Conservation (phyloP, 768 basidiomycete genomes). For the Cyclocybe cylindracea region DNA sequence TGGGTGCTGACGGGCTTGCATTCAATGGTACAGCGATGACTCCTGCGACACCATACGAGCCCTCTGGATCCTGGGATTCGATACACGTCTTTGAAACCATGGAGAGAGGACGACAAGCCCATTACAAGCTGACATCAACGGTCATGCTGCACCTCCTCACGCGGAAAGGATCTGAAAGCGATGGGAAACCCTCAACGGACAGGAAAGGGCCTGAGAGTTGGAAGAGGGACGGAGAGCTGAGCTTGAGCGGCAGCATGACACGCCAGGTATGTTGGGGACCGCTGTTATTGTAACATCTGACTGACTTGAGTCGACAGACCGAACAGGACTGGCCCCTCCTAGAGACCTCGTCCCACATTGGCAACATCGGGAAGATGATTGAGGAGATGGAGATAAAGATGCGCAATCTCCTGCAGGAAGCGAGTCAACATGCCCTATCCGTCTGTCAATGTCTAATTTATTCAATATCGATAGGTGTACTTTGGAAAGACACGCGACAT, state of each 20-base stretch:
- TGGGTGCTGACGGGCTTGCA: too few relatives aligned
- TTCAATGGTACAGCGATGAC: slow-evolving; percentile 52
- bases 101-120: slow-evolving; percentile 90
- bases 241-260: slow-evolving; percentile 95
- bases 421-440: slow-evolving; percentile 24
- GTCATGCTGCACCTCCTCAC: slow-evolving; percentile 92
- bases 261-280: slow-evolving; percentile 66
- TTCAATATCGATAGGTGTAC: slow-evolving; percentile 60
- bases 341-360: slow-evolving; percentile 81
- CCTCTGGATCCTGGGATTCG: slow-evolving; percentile 94
- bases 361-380: slow-evolving; percentile 92
- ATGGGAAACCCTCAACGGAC: slow-evolving; percentile 38
- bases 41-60: slow-evolving; percentile 54
- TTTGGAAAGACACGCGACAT: slow-evolving; percentile 97
- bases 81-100: slow-evolving; percentile 96
- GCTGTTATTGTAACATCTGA: background rate
- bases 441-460: slow-evolving; percentile 2
- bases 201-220: slow-evolving; percentile 40
- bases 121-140: slow-evolving; percentile 97
- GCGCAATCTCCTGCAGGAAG: slow-evolving; percentile 92
- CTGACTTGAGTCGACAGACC: slow-evolving; percentile 43
- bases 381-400: slow-evolving; percentile 99
- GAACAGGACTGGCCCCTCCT: slow-evolving; percentile 88
- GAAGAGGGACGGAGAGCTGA: slow-evolving; percentile 75
- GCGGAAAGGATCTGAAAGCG: slow-evolving; percentile 37